These are phyloP conservation scores for Calvatia gigantea DNA, from an alignment of 768 basidiomycete genomes.

Conservation along the genomic window DNA sequence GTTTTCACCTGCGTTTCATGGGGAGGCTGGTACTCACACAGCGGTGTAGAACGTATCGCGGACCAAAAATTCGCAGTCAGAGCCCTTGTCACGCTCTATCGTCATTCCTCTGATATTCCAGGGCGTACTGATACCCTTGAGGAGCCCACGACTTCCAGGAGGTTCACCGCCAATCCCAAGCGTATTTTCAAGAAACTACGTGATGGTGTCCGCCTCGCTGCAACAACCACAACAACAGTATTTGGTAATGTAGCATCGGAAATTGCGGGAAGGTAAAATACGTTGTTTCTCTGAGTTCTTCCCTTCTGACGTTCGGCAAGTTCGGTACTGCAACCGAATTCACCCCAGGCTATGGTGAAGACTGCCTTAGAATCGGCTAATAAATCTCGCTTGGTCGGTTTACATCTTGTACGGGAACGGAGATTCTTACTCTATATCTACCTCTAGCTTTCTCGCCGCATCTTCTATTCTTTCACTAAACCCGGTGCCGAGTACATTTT, in stretches of 20 bases:
- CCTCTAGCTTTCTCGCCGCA: slow-evolving; percentile 68
- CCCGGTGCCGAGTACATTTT: slow-evolving; percentile 54
- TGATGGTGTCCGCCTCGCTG: slow-evolving; percentile 66
- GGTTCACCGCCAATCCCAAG: slow-evolving; percentile 48
- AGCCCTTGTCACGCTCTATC: slow-evolving; percentile 72
- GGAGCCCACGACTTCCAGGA: slow-evolving; percentile 28
- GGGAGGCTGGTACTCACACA: not conserved
- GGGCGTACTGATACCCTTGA: slow-evolving; percentile 64
- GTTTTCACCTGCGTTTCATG: slow-evolving; percentile 1
- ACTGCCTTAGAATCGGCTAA: slow-evolving; percentile 76
- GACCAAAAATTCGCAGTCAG: slow-evolving; percentile 80
- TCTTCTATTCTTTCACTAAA: slow-evolving; percentile 83
- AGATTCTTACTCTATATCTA: too few species aligned
- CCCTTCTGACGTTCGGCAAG: slow-evolving; percentile 24
- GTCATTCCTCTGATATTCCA: slow-evolving; percentile 69
- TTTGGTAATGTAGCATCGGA: slow-evolving; percentile 56
- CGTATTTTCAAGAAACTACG: slow-evolving; percentile 67
- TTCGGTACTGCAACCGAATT: slow-evolving; percentile 86
- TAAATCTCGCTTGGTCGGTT: slow-evolving; percentile 63
- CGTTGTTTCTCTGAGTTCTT: not conserved
- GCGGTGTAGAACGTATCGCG: slow-evolving; percentile 64
- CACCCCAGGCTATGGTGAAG: slow-evolving; percentile 76
- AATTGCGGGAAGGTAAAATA: slow-evolving; percentile 44
- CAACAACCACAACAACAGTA: slow-evolving; percentile 78
- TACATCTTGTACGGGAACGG: too few species aligned